Conservation (phyloP, 2,329 filamentous ascomycete species). For the Byssothecium circinans region DNA sequence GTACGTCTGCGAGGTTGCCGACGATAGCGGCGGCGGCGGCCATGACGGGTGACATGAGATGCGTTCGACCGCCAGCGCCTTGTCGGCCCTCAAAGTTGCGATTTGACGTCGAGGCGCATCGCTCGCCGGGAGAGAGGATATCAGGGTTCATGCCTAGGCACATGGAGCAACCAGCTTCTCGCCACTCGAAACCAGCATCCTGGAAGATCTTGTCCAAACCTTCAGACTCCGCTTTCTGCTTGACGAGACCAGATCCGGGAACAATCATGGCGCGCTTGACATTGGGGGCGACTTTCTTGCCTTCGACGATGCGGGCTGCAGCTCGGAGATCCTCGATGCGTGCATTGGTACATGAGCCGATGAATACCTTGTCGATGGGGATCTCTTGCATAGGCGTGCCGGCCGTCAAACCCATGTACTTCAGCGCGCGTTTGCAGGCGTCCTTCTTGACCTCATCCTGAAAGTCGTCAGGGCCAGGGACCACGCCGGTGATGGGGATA, state of each 20-base stretch:
- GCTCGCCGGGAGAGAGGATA: constrained; percentile 87
- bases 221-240: constrained; percentile 86
- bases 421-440: constrained; percentile 76
- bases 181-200: constrained; percentile 95
- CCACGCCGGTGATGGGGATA: constrained; percentile 86
- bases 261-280: constrained; percentile 96
- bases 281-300: constrained; percentile 82
- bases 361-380: constrained; percentile 91
- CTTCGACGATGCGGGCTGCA: constrained; percentile 82
- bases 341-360: constrained; percentile 96
- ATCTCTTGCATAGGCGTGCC: constrained; percentile 94
- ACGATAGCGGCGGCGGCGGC: constrained; percentile 87
- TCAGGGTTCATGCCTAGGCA: constrained; percentile 99
- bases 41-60: constrained; percentile 97
- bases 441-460: constrained; percentile 76
- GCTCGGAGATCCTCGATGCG: constrained; percentile 93
- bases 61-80: constrained; percentile 86
- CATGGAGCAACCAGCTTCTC: constrained; percentile 98
- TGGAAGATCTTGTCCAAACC: constrained; percentile 90
- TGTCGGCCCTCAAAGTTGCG: constrained; percentile 97
- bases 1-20: constrained; percentile 89
- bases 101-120: constrained; percentile 94
- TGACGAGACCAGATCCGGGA: constrained; percentile 91
- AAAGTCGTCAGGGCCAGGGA: constrained; percentile 89
- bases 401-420: constrained; percentile 92